Conservation (phyloP, 225 moss, liverwort and hornwort genomes). For the Takakia lepidozioides region DNA sequence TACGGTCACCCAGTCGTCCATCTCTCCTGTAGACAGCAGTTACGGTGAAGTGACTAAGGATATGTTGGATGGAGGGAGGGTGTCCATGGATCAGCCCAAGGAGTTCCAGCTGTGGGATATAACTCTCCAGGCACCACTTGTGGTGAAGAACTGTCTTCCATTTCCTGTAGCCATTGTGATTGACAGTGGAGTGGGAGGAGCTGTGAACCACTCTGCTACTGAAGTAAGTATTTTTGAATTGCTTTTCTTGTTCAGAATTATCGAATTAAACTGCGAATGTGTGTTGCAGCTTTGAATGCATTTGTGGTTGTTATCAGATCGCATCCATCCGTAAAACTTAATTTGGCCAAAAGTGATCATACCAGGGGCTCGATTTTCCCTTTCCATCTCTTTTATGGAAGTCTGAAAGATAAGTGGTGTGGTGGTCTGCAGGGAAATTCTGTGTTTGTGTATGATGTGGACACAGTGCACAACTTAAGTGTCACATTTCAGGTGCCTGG, state of each 20-base stretch:
- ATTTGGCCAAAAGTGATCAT: too few relatives aligned
- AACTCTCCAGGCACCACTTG: slow-evolving; percentile 70
- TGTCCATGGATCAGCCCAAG: slow-evolving; percentile 33
- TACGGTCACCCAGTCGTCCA: slow-evolving; percentile 50
- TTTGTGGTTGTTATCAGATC: too few relatives aligned
- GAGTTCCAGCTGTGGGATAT: slow-evolving; percentile 70
- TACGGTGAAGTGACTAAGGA: slow-evolving; percentile 44
- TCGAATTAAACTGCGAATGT: too few relatives aligned
- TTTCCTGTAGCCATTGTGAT: slow-evolving; percentile 48
- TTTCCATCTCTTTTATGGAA: too few relatives aligned
- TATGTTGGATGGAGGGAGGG: slow-evolving; percentile 36
- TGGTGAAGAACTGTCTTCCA: slow-evolving; percentile 85
- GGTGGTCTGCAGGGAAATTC: slow-evolving; percentile 89
- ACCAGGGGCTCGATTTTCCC: too few relatives aligned
- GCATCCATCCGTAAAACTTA: too few relatives aligned
- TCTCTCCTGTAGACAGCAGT: slow-evolving; percentile 56
- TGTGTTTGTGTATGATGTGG: slow-evolving; percentile 75
- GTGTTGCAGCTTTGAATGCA: too few relatives aligned
- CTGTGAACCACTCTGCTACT: slow-evolving; percentile 49
- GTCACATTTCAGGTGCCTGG: slow-evolving; percentile 47
- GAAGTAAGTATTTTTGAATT: slow-evolving; percentile 38
- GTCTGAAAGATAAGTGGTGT: too few relatives aligned
- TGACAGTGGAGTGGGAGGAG: slow-evolving; percentile 56
- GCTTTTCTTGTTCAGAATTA: background rate
- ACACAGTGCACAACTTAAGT: slow-evolving; percentile 65